These are phyloP conservation scores for Scheffersomyces lignicola DNA, from an alignment of 1,139 yeast species.

Conservation along the genomic window DNA sequence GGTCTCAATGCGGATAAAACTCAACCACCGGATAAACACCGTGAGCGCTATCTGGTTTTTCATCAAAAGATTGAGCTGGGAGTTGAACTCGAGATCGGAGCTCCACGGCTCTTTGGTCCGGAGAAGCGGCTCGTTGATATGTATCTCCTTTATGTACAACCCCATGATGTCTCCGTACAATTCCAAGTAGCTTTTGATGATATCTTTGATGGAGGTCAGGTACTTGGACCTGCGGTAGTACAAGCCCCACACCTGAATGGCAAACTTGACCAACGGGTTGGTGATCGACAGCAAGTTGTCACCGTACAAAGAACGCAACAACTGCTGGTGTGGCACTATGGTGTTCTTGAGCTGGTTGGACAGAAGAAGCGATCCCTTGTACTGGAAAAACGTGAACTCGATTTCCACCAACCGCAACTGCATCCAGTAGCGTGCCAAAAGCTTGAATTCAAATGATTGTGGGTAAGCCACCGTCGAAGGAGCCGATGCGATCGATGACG, in stretches of 20 bases:
- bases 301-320: constrained; percentile 18
- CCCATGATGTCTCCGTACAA: constrained; percentile 20
- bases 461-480: no score
- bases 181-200: constrained; percentile 20
- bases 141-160: constrained; percentile 13
- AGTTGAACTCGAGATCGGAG: constrained; percentile 3
- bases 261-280: constrained; percentile 15
- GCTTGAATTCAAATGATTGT: constrained; percentile 17
- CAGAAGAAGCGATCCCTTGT: constrained; percentile 29
- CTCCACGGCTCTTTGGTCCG: no score
- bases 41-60: constrained; percentile 21
- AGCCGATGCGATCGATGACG: no score
- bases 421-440: constrained; percentile 29
- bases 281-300: constrained; percentile 13
- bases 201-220: constrained; percentile 15
- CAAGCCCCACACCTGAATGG: constrained; percentile 21
- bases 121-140: background rate
- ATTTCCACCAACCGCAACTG: constrained; percentile 30
- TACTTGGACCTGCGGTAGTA: constrained; percentile 25
- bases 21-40: constrained; percentile 30
- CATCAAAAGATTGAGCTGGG: constrained; percentile 13
- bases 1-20: constrained; percentile 30
- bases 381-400: constrained; percentile 32
- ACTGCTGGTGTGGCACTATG: constrained; percentile 25
- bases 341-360: constrained; percentile 28